Conservation (phyloP, 2,329 filamentous ascomycete species). For the Incumbomyces delicatus region DNA sequence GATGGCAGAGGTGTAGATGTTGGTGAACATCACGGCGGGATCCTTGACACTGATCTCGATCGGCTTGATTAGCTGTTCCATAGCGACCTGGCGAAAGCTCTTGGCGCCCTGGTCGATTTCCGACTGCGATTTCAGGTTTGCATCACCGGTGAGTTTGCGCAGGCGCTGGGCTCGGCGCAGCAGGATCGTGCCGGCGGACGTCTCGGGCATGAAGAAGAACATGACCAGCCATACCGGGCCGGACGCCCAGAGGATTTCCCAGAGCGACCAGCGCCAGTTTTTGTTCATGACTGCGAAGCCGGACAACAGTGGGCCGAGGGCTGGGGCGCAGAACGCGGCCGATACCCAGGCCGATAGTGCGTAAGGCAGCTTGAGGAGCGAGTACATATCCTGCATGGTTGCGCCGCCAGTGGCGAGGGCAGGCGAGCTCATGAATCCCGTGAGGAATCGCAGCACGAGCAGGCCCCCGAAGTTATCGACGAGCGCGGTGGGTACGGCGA, state of each 20-base stretch:
- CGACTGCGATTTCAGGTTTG: constrained; percentile 48
- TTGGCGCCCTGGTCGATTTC: constrained; percentile 55
- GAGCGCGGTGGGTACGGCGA: constrained; percentile 55
- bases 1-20: constrained; percentile 52
- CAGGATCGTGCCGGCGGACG: constrained; percentile 49
- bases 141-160: constrained; percentile 49
- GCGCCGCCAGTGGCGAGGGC: constrained; percentile 51
- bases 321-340: constrained; percentile 24
- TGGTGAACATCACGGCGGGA: constrained; percentile 52
- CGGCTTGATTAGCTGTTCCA: constrained; percentile 51
- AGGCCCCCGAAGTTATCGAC: constrained; percentile 55
- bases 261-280: constrained; percentile 50
- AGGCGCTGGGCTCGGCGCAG: constrained; percentile 52
- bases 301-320: constrained; percentile 39
- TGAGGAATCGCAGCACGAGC: constrained; percentile 54
- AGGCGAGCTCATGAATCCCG: constrained; percentile 57
- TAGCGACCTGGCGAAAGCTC: constrained; percentile 35
- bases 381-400: constrained; percentile 40
- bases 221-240: constrained; percentile 51
- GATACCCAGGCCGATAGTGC: constrained; percentile 51
- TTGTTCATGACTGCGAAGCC: constrained; percentile 51
- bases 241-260: constrained; percentile 54
- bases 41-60: constrained; percentile 50
- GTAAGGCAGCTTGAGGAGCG: constrained; percentile 47
- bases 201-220: constrained; percentile 57